These are phyloP conservation scores for Haplosporangium sp. DNA, from an alignment of 371 early-diverging fungal genomes.

Conservation along the genomic window DNA sequence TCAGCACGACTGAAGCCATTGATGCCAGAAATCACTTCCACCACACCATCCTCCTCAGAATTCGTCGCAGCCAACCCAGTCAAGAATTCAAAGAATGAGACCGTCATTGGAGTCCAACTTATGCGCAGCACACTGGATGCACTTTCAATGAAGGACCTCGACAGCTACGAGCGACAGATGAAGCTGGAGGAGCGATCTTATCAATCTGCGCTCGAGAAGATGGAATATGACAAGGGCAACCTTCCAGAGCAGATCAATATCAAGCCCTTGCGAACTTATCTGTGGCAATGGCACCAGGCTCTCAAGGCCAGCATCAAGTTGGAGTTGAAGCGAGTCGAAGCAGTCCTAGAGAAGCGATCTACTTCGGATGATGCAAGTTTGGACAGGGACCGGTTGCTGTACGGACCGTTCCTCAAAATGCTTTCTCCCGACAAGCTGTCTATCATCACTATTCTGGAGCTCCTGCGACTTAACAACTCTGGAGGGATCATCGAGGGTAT, in stretches of 20 bases:
- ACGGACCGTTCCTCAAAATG: slow-evolving; percentile 80
- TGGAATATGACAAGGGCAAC: slow-evolving; percentile 69
- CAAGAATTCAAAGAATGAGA: slow-evolving; percentile 71
- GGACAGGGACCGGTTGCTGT: slow-evolving; percentile 58
- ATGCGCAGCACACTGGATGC: slow-evolving; percentile 79
- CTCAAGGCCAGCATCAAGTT: slow-evolving; percentile 73
- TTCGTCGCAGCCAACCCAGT: slow-evolving; percentile 80
- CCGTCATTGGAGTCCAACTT: slow-evolving; percentile 78
- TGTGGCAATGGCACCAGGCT: slow-evolving; percentile 83
- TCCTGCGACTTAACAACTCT: slow-evolving; percentile 73
- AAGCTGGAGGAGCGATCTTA: slow-evolving; percentile 88
- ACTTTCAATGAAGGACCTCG: slow-evolving; percentile 62
- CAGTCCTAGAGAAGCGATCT: slow-evolving; percentile 28
- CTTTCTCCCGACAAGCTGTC: slow-evolving; percentile 83
- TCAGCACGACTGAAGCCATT: slow-evolving; percentile 25
- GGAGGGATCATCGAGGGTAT: slow-evolving; percentile 72
- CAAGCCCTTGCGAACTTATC: slow-evolving; percentile 63
- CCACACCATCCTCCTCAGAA: slow-evolving; percentile 6
- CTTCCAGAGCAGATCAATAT: slow-evolving; percentile 65
- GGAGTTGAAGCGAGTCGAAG: slow-evolving; percentile 68
- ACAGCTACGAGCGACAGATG: slow-evolving; percentile 82
- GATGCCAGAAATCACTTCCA: not conserved
- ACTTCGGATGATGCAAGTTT: slow-evolving; percentile 21
- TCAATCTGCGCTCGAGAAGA: slow-evolving; percentile 78
- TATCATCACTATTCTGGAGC: slow-evolving; percentile 86